Percentiles rank a stretch among this genome's conserved stretches.
Evolutionary conservation across 176 grass and related monocot genomes (phyloP).

Genomic region (Melocanna baccifera): DNA sequence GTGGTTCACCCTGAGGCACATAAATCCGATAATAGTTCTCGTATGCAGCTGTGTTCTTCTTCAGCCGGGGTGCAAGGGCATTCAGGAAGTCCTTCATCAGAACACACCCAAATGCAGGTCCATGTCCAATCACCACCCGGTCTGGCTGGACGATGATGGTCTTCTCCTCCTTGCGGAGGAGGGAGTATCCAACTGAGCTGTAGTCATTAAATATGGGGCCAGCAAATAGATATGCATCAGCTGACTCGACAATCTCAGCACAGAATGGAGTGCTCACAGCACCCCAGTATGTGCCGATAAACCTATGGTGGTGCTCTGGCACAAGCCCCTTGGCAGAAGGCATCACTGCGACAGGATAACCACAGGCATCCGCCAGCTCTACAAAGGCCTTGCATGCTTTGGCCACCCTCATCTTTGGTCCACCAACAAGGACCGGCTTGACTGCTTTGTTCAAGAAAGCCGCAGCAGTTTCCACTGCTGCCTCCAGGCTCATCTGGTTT

Average conservation of each 20-base stretch:
- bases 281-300: conserved; percentile 63
- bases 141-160: conserved; percentile 51
- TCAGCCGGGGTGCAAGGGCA: conserved; percentile 35
- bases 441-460: conserved; percentile 57
- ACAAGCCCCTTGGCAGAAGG: conserved; percentile 62
- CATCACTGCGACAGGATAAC: conserved; percentile 41
- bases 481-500: conserved; percentile 44
- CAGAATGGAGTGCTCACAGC: conserved; percentile 55
- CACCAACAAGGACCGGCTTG: conserved; percentile 52
- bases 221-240: conserved; percentile 59
- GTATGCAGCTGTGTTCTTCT: conserved; percentile 43
- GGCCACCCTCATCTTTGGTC: conserved; percentile 53
- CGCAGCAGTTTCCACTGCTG: conserved; percentile 39
- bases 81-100: conserved; percentile 54
- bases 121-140: conserved; percentile 43
- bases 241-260: conserved; percentile 54
- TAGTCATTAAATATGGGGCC: conserved; percentile 62
- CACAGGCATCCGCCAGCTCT: conserved; percentile 46
- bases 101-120: conserved; percentile 62
- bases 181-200: conserved; percentile 59
- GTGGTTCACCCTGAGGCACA: conserved; percentile 47
- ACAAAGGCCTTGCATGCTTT: conserved; percentile 49
- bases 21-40: conserved; percentile 48
- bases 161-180: conserved; percentile 56
- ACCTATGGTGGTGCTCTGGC: conserved; percentile 42